These are phyloP conservation scores for Acaromyces ingoldii DNA, from an alignment of 1,284 basidiomycete genomes.

Conservation along the genomic window DNA sequence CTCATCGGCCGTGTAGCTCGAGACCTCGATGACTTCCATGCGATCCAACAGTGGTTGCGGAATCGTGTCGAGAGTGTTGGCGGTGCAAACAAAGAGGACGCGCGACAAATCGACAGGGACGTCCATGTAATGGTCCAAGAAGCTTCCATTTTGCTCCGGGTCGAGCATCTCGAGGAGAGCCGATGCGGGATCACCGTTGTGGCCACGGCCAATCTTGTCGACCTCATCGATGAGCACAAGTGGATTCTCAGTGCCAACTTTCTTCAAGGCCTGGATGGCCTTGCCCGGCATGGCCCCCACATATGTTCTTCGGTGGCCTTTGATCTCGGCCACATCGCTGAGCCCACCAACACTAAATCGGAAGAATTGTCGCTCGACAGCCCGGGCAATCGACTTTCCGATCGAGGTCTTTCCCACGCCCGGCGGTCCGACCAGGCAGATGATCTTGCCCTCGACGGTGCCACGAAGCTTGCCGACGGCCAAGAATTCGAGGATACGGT, in stretches of 20 bases:
- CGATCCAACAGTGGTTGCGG: constrained; percentile 92
- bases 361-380: constrained; percentile 81
- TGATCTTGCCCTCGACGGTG: constrained; percentile 96
- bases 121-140: constrained; percentile 96
- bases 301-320: constrained; percentile 94
- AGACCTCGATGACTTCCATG: constrained; percentile 84
- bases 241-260: constrained; percentile 94
- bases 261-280: constrained; percentile 94
- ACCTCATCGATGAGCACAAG: constrained; percentile 90
- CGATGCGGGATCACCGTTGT: constrained; percentile 91
- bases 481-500: constrained; percentile 94
- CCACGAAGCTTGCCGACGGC: constrained; percentile 95
- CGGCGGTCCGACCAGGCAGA: constrained; percentile 91
- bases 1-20: constrained; percentile 84
- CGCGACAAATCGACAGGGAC: constrained; percentile 93
- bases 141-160: constrained; percentile 93
- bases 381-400: constrained; percentile 84
- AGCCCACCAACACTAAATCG: constrained; percentile 94
- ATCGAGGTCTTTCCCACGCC: constrained; percentile 89
- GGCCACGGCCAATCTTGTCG: constrained; percentile 91
- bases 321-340: constrained; percentile 97
- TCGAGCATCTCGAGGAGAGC: constrained; percentile 96
- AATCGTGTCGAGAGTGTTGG: constrained; percentile 73
- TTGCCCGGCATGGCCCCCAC: constrained; percentile 88
- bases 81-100: constrained; percentile 93